Percentiles rank a stretch among this genome's conserved stretches.
Evolutionary conservation across 257 asterid species (phyloP).

Genomic region (Ilex asprella): DNA sequence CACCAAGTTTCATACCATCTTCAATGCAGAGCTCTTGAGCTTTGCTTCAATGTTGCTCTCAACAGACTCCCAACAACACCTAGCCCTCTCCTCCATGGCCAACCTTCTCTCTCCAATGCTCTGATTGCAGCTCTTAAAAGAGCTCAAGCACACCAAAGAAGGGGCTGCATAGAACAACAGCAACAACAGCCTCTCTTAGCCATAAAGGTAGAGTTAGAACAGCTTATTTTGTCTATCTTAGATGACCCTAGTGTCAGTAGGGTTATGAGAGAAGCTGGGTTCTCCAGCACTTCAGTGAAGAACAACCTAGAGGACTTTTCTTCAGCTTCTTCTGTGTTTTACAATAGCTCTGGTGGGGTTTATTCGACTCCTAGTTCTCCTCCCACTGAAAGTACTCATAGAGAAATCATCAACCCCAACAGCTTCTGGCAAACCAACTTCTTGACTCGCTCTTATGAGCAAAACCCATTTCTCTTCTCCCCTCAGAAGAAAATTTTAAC

Average conservation of each 20-base stretch:
- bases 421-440: conserved; percentile 27
- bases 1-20: conserved; percentile 38
- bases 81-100: conserved; percentile 53
- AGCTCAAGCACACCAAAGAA: conserved; percentile 72
- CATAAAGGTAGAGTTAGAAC: conserved; percentile 67
- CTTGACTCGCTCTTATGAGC: conserved; percentile 14
- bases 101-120: conserved; percentile 74
- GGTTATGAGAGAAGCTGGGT: conserved; percentile 89
- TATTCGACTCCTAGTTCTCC: conserved; percentile 71
- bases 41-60: conserved; percentile 82
- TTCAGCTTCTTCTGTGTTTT: conserved; percentile 38
- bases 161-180: conserved; percentile 65
- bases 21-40: conserved; percentile 71
- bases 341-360: conserved; percentile 50
- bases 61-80: conserved; percentile 78
- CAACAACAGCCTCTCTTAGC: conserved; percentile 44
- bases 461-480: conserved; percentile 30
- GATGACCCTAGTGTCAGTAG: conserved; percentile 87
- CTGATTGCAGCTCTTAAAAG: conserved; percentile 72
- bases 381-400: conserved; percentile 18
- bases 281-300: conserved; percentile 58
- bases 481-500: conserved; percentile 22
- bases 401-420: conserved; percentile 11
- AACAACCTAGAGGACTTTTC: conserved; percentile 36
- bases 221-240: conserved; percentile 59